Evolutionary conservation across 177 flowering plant species (phyloP).

Genomic region (Tripterygium wilfordii): DNA sequence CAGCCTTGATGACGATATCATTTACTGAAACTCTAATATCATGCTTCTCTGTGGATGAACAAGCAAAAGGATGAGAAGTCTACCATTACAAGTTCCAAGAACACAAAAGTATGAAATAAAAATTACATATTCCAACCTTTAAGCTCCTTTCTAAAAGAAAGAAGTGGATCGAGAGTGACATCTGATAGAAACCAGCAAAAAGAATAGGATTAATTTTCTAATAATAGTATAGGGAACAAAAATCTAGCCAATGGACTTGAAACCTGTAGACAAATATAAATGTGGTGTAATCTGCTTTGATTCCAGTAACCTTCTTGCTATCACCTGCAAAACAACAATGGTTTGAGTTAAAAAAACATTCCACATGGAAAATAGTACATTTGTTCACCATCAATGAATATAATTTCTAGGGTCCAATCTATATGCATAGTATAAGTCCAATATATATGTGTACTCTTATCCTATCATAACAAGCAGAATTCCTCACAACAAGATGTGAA

Average conservation of each 20-base stretch:
- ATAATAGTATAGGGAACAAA: too few species aligned
- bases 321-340: slow-evolving; percentile 53
- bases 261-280: slow-evolving; percentile 85
- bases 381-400: too few species aligned
- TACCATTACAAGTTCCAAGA: slow-evolving; percentile 1
- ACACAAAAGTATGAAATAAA: not conserved
- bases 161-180: slow-evolving; percentile 89
- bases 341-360: not conserved
- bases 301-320: slow-evolving; percentile 83
- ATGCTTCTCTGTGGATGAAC: slow-evolving; percentile 56
- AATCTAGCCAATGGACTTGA: too few species aligned
- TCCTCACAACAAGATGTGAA: too few species aligned
- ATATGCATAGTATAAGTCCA: too few species aligned
- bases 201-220: too few species aligned
- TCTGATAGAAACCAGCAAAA: slow-evolving; percentile 40
- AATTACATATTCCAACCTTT: slow-evolving; percentile 43
- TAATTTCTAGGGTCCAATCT: too few species aligned
- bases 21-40: slow-evolving; percentile 91
- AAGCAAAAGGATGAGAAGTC: not conserved
- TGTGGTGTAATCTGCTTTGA: slow-evolving; percentile 91
- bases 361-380: too few species aligned
- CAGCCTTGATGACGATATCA: slow-evolving; percentile 94
- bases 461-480: too few species aligned
- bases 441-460: too few species aligned
- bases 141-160: slow-evolving; percentile 83